Conservation (phyloP, 805 yeast species). For the Metschnikowia peoriensis region DNA sequence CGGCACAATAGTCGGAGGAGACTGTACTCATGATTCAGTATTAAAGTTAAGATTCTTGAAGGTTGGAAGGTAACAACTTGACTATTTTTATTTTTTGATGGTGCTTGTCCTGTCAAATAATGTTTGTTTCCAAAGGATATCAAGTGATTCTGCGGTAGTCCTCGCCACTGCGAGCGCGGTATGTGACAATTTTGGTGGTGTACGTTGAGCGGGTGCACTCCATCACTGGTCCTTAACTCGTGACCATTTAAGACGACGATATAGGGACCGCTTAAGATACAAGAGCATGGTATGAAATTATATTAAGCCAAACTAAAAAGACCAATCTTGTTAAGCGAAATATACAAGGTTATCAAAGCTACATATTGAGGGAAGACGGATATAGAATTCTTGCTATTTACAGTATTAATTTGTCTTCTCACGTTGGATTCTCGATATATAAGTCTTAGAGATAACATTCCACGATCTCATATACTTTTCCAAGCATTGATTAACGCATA, state of each 20-base stretch:
- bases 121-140: not conserved
- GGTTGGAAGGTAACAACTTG: not conserved
- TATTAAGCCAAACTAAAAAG: no score
- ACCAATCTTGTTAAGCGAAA: no score
- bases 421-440: slow-evolving; percentile 67
- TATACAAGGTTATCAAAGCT: not conserved
- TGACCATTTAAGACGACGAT: no score
- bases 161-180: slow-evolving; percentile 6
- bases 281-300: no score
- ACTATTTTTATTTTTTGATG: not conserved
- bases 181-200: slow-evolving; percentile 2
- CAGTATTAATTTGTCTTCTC: slow-evolving; percentile 12
- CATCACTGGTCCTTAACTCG: no score
- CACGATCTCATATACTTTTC: slow-evolving; percentile 89
- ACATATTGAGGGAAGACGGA: not conserved
- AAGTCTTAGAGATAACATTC: slow-evolving; percentile 78
- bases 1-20: slow-evolving; percentile 19
- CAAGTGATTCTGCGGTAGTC: not conserved
- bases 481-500: slow-evolving; percentile 74
- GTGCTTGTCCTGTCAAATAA: not conserved
- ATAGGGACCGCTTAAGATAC: no score
- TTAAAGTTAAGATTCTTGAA: no score
- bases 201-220: slow-evolving; percentile 2
- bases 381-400: slow-evolving; percentile 3
- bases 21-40: slow-evolving; percentile 16